Base-by-base conservation (phyloP, 805 yeast genomes). In the Tetrapisispora pingtungensis region DNA sequence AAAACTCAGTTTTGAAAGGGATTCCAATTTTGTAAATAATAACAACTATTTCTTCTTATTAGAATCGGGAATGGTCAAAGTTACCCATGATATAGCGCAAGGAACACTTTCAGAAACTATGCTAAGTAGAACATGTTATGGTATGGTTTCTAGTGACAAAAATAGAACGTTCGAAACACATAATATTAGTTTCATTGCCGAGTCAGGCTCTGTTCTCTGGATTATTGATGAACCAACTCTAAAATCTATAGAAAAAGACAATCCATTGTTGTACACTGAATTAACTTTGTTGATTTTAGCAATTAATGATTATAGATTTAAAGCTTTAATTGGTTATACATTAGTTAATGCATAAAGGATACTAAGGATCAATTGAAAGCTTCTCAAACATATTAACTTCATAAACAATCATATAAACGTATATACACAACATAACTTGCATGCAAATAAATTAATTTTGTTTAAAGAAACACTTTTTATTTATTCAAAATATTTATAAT, bases 241-340 rank as follows among this genome's bases (percentile, higher is more conserved):
- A 48, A 58, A 62, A 2, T 67, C 64, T 38, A 59, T 87, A 54
- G 65, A 70, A 53, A 50, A 62, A 13, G 71, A 74, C 19, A 78
- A 85, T 26, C 58, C 62, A 5, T 74, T 68, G 28, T 58, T 84
- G 10, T 83, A 76, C 51, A 73, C 76, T 34, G 95, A 88, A 57
- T 62, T 88, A 34, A 60, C 78, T 40, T 66, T 70, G 37, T 75
- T 87, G 28, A 76, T 81, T 27, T 66, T 82, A 49, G 73, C 77
- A 39, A 64, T 88, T 42, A 70, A 78, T 31, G 79, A 81, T 46
- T 87, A 78, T 54, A 68, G 96, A 50, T 81, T 82, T 53, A 85
- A 80, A 48, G 76, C 84, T 24, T 68, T 87, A 51, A 74, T 90
- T 3, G 86, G 93, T 3, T 85, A 84, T 58, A 73, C 88, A 20